These are phyloP conservation scores for Quaeritorhiza haematococci DNA, from an alignment of 371 early-diverging fungal genomes.

Conservation along the genomic window DNA sequence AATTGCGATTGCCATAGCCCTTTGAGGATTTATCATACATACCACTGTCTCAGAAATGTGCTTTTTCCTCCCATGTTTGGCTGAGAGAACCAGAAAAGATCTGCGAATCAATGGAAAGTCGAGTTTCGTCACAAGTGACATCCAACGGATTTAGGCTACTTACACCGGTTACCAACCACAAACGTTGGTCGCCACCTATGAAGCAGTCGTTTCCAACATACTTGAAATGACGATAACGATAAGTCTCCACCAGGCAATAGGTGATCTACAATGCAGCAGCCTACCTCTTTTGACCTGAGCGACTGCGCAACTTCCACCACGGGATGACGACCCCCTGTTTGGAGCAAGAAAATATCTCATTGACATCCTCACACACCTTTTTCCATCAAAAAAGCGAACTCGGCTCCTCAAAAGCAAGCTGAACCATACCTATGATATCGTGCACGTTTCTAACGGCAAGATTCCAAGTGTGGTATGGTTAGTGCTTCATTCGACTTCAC, in stretches of 20 bases:
- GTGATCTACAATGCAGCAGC: not conserved
- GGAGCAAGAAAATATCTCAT: not conserved
- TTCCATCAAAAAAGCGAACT: too few species aligned
- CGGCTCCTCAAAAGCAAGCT: too few species aligned
- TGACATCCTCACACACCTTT: not conserved
- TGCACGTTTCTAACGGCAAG: constrained; percentile 1
- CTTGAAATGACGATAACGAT: constrained; percentile 28
- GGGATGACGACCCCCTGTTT: constrained; percentile 73
- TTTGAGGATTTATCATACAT: not conserved
- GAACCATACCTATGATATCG: constrained; percentile 3
- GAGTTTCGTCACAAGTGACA: not conserved
- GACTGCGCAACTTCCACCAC: constrained; percentile 76
- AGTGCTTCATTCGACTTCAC: not conserved
- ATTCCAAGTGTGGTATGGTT: not conserved
- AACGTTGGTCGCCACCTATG: constrained; percentile 45
- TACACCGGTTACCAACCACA: constrained; percentile 77
- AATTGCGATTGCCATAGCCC: not conserved
- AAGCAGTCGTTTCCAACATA: constrained; percentile 73
- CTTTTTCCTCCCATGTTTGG: constrained; percentile 97
- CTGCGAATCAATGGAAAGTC: not conserved
- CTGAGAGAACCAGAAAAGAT: constrained; percentile 26
- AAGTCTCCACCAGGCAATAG: not conserved
- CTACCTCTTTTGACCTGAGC: constrained; percentile 2
- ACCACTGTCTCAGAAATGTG: constrained; percentile 78
- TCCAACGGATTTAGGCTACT: too few species aligned